Evolutionary conservation across 176 grass and related monocot genomes (phyloP), one percentile per base, ranked within the genome.

Genomic region (Ensete glaucum): DNA sequence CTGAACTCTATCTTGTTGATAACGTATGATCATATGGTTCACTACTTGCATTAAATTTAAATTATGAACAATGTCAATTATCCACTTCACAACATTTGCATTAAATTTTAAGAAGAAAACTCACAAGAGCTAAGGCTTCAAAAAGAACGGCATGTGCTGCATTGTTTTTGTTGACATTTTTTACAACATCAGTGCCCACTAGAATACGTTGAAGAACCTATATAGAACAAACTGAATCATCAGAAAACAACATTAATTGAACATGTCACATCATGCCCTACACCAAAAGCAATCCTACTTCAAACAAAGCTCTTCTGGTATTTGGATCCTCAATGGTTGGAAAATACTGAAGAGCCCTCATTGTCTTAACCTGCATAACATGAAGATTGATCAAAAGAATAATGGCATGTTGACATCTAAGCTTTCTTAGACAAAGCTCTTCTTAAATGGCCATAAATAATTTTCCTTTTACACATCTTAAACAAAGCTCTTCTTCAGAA

Each of bases 81-180:
- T n/a, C 57, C 34, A 43, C 34, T 43, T 43, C 34, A 43, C 34
- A 43, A 43, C 34, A 43, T 43, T 29, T 54, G 59, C 26, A 71
- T 70, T 15, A 50, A 49, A 50, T 50, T 50, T 50, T 8, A 34
- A 51, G 29, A 22, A 56, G 34, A 56, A 13, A 67, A 87, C 93
- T 79, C 54, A 99, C 95, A 86, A 99, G 87, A 79, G 95, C 86
- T 83, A 99, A 86, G 73, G 95, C 88, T 94, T 99, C 95, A 71
- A 99, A 99, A 64, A 99, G 90, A 78, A 99, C 88, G 80, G 95
- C 95, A 84, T 99, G 95, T 74, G 95, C 93, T 64, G 95, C 95
- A 82, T 99, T 99, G 80, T 99, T 99, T 77, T 99, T 99, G 80
- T 94, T 99, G 72, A 99, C 95, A 5, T 99, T 99, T 83, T 99